These are phyloP conservation scores for Astrothelium subdiscretum DNA, from an alignment of 495 filamentous ascomycete genomes.

Conservation along the genomic window DNA sequence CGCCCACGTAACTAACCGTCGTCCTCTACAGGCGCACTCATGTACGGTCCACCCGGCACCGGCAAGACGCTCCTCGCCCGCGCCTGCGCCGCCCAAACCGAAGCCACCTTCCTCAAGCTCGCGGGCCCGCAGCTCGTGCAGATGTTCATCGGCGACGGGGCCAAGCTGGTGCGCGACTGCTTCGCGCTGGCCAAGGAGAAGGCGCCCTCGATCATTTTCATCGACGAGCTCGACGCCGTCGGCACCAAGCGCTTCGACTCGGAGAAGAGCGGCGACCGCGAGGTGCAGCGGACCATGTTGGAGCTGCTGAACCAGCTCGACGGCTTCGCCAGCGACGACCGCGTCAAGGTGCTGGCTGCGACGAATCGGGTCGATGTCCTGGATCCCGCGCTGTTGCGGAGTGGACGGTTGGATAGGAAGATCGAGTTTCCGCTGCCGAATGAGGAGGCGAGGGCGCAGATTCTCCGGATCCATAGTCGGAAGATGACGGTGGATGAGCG, in stretches of 20 bases:
- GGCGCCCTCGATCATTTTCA: slow-evolving; percentile 98
- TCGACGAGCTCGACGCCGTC: slow-evolving; percentile 94
- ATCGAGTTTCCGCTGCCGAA: slow-evolving; percentile 99
- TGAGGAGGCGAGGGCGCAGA: slow-evolving; percentile 94
- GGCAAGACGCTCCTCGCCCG: slow-evolving; percentile 95
- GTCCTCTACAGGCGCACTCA: slow-evolving; percentile 61
- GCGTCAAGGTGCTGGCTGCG: slow-evolving; percentile 96
- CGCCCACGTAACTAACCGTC: slow-evolving; percentile 2
- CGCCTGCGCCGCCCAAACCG: slow-evolving; percentile 94
- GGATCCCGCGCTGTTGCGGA: slow-evolving; percentile 86
- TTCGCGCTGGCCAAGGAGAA: slow-evolving; percentile 98
- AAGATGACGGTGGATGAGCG: slow-evolving; percentile 95
- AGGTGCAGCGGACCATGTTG: slow-evolving; percentile 98
- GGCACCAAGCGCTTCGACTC: slow-evolving; percentile 98
- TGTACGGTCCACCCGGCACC: slow-evolving; percentile 96
- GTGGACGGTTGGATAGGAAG: slow-evolving; percentile 91
- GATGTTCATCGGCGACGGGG: slow-evolving; percentile 99
- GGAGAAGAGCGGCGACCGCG: slow-evolving; percentile 94
- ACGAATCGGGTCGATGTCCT: slow-evolving; percentile 98
- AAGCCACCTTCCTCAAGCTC: slow-evolving; percentile 98
- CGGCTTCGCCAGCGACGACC: slow-evolving; percentile 96
- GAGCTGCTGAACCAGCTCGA: slow-evolving; percentile 98
- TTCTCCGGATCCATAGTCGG: slow-evolving; percentile 89
- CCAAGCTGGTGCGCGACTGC: slow-evolving; percentile 93
- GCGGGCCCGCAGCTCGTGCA: slow-evolving; percentile 98